phyloP scores from a whole-genome alignment of 805 yeast species.

The Candida pseudoglaebosa region DNA sequence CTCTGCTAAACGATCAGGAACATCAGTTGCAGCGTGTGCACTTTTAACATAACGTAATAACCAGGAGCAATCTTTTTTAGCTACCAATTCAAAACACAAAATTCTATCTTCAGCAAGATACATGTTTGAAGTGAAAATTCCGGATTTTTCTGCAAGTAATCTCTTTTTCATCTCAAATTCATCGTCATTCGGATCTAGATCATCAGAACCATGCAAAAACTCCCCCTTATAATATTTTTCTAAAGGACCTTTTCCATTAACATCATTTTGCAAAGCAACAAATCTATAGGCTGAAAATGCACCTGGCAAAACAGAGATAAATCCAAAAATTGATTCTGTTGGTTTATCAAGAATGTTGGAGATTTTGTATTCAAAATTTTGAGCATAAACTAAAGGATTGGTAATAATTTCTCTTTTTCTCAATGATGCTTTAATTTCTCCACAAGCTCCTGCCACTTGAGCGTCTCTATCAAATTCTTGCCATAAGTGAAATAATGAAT shows the following conservation, averaged over 20 bases:
- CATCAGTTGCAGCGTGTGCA: constrained; percentile 67
- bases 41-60: constrained; percentile 58
- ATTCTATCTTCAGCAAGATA: constrained; percentile 69
- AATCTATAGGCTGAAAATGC: constrained; percentile 65
- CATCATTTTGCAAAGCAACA: constrained; percentile 53
- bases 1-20: constrained; percentile 59
- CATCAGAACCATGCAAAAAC: constrained; percentile 52
- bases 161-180: constrained; percentile 36
- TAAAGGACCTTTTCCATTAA: constrained; percentile 52
- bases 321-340: constrained; percentile 60
- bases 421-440: constrained; percentile 63
- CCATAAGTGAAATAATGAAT: constrained; percentile 58
- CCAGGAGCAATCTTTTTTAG: constrained; percentile 56
- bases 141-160: constrained; percentile 40
- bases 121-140: constrained; percentile 65
- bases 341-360: constrained; percentile 67
- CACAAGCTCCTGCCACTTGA: constrained; percentile 67
- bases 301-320: constrained; percentile 63
- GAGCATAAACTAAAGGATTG: constrained; percentile 62
- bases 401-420: constrained; percentile 43
- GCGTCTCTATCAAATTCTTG: constrained; percentile 56
- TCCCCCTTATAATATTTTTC: constrained; percentile 69
- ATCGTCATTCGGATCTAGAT: constrained; percentile 56
- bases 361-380: constrained; percentile 64
- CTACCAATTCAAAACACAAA: constrained; percentile 60